Evolutionary conservation across 2,329 filamentous ascomycete genomes (phyloP), one percentile per base, ranked within the genome.

Genomic region (Fusarium sp.): DNA sequence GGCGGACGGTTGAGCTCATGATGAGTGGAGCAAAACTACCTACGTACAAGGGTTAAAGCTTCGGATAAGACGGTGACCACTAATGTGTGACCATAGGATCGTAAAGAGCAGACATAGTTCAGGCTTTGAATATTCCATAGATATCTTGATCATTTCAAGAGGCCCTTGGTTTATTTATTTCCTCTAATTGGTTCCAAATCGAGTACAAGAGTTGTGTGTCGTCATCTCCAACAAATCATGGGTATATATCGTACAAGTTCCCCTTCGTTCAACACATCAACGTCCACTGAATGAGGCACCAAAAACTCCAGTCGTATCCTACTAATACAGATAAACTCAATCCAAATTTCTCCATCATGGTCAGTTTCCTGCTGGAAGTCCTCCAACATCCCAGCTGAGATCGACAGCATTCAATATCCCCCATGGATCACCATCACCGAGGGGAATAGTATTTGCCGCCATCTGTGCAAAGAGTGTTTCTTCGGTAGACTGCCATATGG

Each of bases 401-500:
- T 79, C 72, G 41, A 29, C 64, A 35, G 74, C 78, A 33, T 73
- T 77, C 56, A 81, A 55, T 51, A 79, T 75, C 4, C 75, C 77
- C 79, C 79, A 80, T 23, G 78, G 69, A 38, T 78, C 77, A n/a
- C 54, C 56, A 7, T 72, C 74, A 15, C 76, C 75, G 7, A 59
- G 69, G 4, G 78, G 67, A 4, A 77, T 38, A n/a, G 63, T 68
- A 39, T 69, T 72, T 29, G 73, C 69, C 12, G 63, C 63, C 41
- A 80, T 74, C 33, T 80, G 77, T 19, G 73, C 73, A 35, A 79
- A 78, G 11, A 82, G 63, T 0, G 74, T 70, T 25, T 80, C 77
- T 38, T 81, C 80, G 10, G 78, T 76, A 10, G 71, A 60, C 37
- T 77, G 75, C 80, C 80, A 82, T 29, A 79, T 57, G 2, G 79